Conservation (phyloP, 306 rosid genomes). For the Crotalaria pallida region DNA sequence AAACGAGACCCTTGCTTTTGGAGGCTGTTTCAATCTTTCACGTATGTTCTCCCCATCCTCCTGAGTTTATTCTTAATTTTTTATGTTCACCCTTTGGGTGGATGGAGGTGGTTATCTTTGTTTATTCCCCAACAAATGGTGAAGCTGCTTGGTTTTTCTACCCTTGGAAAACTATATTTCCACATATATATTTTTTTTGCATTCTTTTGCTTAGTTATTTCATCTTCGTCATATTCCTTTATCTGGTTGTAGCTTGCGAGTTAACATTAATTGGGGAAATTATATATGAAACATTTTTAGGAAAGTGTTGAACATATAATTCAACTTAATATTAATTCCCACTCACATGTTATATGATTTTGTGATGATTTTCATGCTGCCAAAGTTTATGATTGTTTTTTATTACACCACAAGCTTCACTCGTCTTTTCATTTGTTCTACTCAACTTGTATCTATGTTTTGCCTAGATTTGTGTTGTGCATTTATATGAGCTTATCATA, state of each 20-base stretch:
- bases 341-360: background rate
- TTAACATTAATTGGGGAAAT: background rate
- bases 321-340: background rate
- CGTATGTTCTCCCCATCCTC: conserved; percentile 40
- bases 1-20: conserved; percentile 70
- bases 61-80: background rate
- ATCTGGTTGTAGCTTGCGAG: background rate
- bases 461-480: background rate
- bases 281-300: background rate
- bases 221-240: background rate
- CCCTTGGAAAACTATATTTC: background rate
- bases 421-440: background rate
- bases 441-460: background rate
- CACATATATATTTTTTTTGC: background rate
- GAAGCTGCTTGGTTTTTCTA: background rate
- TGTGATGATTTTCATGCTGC: background rate
- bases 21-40: conserved; percentile 89
- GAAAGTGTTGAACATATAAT: background rate
- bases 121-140: conserved; percentile 3
- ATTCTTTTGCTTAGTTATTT: background rate
- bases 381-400: background rate
- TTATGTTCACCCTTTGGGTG: background rate
- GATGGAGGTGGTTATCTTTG: conserved; percentile 7
- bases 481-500: background rate
- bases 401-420: background rate